Evolutionary conservation across 495 filamentous ascomycete genomes (phyloP).

Genomic region (Halenospora varia): DNA sequence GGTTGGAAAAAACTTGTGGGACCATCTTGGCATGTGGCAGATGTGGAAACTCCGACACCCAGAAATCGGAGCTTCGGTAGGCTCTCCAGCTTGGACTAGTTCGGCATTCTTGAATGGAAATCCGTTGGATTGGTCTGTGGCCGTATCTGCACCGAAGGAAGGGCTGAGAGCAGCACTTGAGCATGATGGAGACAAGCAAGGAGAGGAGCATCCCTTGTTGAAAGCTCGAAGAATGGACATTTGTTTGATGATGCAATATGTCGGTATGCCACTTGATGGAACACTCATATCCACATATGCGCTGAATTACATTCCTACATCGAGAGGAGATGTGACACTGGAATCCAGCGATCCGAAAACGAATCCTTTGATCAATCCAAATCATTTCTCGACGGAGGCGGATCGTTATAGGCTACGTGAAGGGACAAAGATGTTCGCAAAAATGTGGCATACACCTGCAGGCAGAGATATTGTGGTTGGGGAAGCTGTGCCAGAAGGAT

Average conservation of each 20-base stretch:
- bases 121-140: slow-evolving; percentile 28
- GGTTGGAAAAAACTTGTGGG: slow-evolving; percentile 61
- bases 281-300: slow-evolving; percentile 31
- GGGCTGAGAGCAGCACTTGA: slow-evolving; percentile 28
- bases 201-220: slow-evolving; percentile 34
- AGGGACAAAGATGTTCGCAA: background rate
- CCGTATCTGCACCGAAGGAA: slow-evolving; percentile 14
- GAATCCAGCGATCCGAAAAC: slow-evolving; percentile 27
- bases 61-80: slow-evolving; percentile 30
- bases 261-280: slow-evolving; percentile 33
- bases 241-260: background rate
- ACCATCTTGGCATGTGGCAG: slow-evolving; percentile 40
- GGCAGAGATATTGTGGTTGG: background rate
- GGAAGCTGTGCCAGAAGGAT: background rate
- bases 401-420: slow-evolving; percentile 38
- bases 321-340: slow-evolving; percentile 41
- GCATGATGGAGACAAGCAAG: slow-evolving; percentile 25
- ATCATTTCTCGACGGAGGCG: slow-evolving; percentile 34
- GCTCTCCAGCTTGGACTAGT: slow-evolving; percentile 27
- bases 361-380: slow-evolving; percentile 46
- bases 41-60: slow-evolving; percentile 37
- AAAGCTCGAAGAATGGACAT: slow-evolving; percentile 6
- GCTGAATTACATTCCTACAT: slow-evolving; percentile 26
- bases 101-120: slow-evolving; percentile 29
- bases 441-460: background rate